Evolutionary conservation across 176 grass and related monocot species (phyloP).

Genomic region (Calamus simplicifolius): DNA sequence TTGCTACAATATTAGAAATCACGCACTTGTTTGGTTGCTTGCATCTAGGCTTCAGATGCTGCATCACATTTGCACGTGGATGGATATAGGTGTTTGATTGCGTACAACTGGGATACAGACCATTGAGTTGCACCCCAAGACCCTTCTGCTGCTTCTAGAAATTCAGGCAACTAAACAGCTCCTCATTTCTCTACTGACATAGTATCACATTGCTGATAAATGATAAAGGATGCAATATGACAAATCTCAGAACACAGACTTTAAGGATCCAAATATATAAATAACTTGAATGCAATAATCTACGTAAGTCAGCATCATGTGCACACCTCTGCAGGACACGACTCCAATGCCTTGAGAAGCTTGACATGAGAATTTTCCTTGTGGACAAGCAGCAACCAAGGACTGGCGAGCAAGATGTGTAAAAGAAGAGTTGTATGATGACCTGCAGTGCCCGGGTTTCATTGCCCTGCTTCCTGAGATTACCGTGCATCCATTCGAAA

Average conservation of each 20-base stretch:
- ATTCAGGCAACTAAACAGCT: too few relatives aligned
- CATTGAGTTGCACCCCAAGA: too few relatives aligned
- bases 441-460: slow-evolving; percentile 1
- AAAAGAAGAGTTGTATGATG: not conserved
- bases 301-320: not conserved
- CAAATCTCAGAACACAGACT: not conserved
- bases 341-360: not conserved
- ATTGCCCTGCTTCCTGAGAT: not conserved
- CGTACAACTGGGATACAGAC: too few relatives aligned
- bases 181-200: not conserved
- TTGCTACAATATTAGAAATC: not conserved
- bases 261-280: not conserved
- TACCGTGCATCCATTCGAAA: slow-evolving; percentile 15
- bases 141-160: too few relatives aligned
- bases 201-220: not conserved
- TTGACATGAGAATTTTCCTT: not conserved
- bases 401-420: not conserved
- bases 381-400: not conserved
- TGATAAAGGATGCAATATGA: too few relatives aligned
- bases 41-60: not conserved
- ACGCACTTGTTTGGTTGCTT: not conserved
- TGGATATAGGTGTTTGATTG: too few relatives aligned
- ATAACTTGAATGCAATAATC: too few relatives aligned
- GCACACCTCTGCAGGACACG: slow-evolving; percentile 5
- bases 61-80: too few relatives aligned